Base-by-base conservation (phyloP, 768 basidiomycete genomes). In the Thelephora aurantiotincta region DNA sequence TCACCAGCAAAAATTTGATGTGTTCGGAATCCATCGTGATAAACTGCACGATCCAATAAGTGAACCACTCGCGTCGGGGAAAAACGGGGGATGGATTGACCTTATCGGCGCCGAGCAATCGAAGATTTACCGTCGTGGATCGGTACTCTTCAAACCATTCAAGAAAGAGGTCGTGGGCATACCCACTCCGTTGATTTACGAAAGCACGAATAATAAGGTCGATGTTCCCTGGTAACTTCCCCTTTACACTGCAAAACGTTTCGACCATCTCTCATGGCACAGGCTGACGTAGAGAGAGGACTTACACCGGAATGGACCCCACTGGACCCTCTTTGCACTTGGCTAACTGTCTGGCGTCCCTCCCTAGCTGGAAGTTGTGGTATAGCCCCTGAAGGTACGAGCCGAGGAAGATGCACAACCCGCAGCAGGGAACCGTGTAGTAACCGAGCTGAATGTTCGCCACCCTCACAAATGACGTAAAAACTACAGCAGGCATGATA, bases 151-250 rank as follows among this genome's bases (percentile, higher is more conserved):
- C 68, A 50, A 83, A 82, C 14, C 84, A 67, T 19, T 73, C 66
- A n/a, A 74, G 67, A 51, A 82, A 82, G 3, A 75, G 75, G 47
- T 80, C 74, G 41, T 74, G 69, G 12, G 78, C 65, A 58, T 85
- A 85, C 54, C 70, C 70, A 18, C 69, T 74, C 52, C 73, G 70
- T 58, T 76, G 73, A 0, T 74, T 72, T 18, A 64, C 64, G 54
- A 73, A 67, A 66, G 80, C 72, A 47, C 62, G 65, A 43, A 82
- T 56, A 48, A 82, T 68, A 43, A 85, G 60, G 54, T 87, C 83
- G 54, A 85, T 63, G 57, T 85, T 85, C n/a, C 83, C 83, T 3
- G 81, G 82, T 79, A 80, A 82, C 64, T 73, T 78, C 6, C 82
- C 82, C 14, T 71, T 64, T 13, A 83, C 74, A 2, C 38, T 30